Percentiles rank a stretch among this genome's conserved stretches.
Evolutionary conservation across 345 rosid species (phyloP).

Genomic region (Gossypium longicalyx): DNA sequence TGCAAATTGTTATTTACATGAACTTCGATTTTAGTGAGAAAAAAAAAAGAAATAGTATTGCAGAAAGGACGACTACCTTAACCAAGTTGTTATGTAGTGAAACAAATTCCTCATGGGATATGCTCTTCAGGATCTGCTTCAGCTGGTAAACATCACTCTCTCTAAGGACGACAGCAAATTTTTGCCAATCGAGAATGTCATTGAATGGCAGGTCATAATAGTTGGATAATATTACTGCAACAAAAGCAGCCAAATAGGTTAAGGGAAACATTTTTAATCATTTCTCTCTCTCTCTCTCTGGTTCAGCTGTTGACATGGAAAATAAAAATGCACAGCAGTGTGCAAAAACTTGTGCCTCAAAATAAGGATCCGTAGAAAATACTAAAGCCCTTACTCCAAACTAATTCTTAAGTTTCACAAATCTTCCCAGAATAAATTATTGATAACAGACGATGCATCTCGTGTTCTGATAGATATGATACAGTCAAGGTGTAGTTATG

Average conservation of each 20-base stretch:
- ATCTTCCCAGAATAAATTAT: background rate
- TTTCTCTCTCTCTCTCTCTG: background rate
- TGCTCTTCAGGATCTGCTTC: conserved; percentile 68
- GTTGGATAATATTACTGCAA: conserved; percentile 78
- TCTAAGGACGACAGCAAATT: conserved; percentile 66
- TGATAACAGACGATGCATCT: background rate
- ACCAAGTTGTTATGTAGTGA: conserved; percentile 68
- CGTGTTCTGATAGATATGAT: background rate
- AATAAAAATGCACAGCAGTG: background rate
- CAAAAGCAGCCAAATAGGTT: conserved; percentile 15
- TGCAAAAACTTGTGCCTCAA: background rate
- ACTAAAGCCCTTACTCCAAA: background rate
- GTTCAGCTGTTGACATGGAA: background rate
- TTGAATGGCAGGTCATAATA: conserved; percentile 92
- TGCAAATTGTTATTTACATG: background rate
- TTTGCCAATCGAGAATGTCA: conserved; percentile 73
- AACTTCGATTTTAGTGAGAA: background rate
- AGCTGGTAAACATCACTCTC: conserved; percentile 73
- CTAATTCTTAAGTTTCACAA: background rate
- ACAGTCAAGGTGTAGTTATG: background rate
- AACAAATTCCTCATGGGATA: conserved; percentile 62
- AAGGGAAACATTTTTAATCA: background rate
- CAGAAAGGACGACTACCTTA: conserved; percentile 41
- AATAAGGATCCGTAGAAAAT: background rate
- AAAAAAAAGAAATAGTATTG: background rate